Evolutionary conservation across 2,329 filamentous ascomycete genomes (phyloP).

Genomic region (Dactylonectria estremocensis): DNA sequence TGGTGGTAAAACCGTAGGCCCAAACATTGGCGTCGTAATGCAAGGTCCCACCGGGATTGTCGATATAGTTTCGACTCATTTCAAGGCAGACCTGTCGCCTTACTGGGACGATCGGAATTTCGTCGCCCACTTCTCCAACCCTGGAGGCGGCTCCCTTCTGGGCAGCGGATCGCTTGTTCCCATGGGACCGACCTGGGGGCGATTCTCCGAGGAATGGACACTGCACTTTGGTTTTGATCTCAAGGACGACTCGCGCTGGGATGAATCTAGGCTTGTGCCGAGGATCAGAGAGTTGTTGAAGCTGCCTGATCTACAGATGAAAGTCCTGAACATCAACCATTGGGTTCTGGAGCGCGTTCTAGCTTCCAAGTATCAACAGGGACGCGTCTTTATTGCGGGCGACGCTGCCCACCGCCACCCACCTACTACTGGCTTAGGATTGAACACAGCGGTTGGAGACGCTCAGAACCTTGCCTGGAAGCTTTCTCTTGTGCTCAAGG

Average conservation of each 20-base stretch:
- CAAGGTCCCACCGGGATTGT: neutral
- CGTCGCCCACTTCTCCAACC: neutral
- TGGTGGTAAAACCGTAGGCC: neutral
- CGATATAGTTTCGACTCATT: neutral
- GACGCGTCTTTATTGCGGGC: neutral
- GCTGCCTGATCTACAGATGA: neutral
- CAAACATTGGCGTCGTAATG: neutral
- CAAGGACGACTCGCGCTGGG: neutral
- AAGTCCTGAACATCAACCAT: neutral
- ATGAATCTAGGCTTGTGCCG: neutral
- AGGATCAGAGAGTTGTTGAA: neutral
- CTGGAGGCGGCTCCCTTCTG: neutral
- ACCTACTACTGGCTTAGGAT: neutral
- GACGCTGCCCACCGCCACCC: neutral
- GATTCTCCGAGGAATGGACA: neutral
- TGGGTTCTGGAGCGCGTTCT: neutral
- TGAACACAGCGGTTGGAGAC: neutral
- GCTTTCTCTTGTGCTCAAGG: neutral
- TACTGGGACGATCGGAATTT: neutral
- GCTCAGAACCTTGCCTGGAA: neutral
- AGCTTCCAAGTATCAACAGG: neutral
- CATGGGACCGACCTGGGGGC: neutral
- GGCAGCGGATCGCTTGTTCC: neutral
- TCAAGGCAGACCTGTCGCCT: neutral
- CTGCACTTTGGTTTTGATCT: neutral